Percentiles rank a stretch among this genome's conserved stretches.
These are phyloP conservation scores for Hymenochaete sp. DNA, from an alignment of 1,284 basidiomycete genomes.

Conservation along the genomic window DNA sequence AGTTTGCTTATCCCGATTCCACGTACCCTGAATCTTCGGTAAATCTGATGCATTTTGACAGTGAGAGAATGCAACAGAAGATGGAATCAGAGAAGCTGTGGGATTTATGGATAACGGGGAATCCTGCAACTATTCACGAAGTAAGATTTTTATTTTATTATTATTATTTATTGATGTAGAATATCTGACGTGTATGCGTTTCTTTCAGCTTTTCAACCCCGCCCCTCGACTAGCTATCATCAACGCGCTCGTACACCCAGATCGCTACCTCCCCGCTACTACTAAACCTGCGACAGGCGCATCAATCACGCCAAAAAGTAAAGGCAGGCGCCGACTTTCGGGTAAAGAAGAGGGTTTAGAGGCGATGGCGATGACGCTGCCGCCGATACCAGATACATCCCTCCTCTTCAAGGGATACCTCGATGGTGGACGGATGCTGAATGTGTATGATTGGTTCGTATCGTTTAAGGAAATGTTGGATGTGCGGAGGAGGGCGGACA, in stretches of 20 bases:
- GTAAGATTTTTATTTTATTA: slow-evolving; percentile 28
- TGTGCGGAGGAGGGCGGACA: slow-evolving; percentile 31
- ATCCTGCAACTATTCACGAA: slow-evolving; percentile 53
- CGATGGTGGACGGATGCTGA: slow-evolving; percentile 70
- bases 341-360: slow-evolving; percentile 21
- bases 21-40: neutral
- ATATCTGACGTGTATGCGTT: slow-evolving; percentile 3
- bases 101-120: slow-evolving; percentile 66
- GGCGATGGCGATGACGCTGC: slow-evolving; percentile 20
- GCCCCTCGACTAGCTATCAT: slow-evolving; percentile 51
- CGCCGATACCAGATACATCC: slow-evolving; percentile 56
- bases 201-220: slow-evolving; percentile 55
- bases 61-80: slow-evolving; percentile 35
- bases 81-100: slow-evolving; percentile 46
- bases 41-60: slow-evolving; percentile 21
- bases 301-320: neutral
- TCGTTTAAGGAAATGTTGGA: slow-evolving; percentile 55
- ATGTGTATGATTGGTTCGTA: slow-evolving; percentile 76
- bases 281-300: neutral
- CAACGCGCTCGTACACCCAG: slow-evolving; percentile 50
- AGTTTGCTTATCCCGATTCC: slow-evolving; percentile 27
- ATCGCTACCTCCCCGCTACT: slow-evolving; percentile 34
- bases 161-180: slow-evolving; percentile 1
- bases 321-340: neutral
- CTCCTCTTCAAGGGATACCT: slow-evolving; percentile 68